Percentiles rank a stretch among this genome's conserved stretches.
These are phyloP conservation scores for Nicotiana sylvestris DNA, from an alignment of 257 asterid genomes.

Conservation along the genomic window DNA sequence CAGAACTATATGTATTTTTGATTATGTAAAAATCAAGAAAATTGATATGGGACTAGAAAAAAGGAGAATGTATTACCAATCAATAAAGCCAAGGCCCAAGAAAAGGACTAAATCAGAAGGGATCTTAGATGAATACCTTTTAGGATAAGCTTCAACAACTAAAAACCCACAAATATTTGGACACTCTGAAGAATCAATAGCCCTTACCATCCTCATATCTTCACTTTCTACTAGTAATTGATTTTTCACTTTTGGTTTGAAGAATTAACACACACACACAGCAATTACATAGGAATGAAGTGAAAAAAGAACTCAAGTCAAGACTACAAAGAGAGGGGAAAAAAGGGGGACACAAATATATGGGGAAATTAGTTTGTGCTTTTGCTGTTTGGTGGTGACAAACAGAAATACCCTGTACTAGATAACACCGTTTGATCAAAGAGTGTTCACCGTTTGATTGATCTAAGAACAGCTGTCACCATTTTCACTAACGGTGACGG, in stretches of 20 bases:
- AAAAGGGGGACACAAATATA: background rate
- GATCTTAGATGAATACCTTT: conserved; percentile 96
- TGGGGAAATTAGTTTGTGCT: background rate
- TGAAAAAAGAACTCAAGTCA: background rate
- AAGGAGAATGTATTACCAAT: conserved; percentile 53
- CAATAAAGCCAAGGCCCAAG: conserved; percentile 95
- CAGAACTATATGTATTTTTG: background rate
- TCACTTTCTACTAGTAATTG: background rate
- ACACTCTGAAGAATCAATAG: conserved; percentile 44
- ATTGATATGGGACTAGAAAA: background rate
- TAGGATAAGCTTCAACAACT: conserved; percentile 92
- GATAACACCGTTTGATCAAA: background rate
- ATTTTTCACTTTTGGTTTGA: no score
- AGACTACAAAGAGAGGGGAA: background rate
- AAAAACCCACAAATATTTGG: conserved; percentile 51
- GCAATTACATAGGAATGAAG: background rate
- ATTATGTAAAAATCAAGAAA: background rate
- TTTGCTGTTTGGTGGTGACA: background rate
- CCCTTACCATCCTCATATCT: conserved; percentile 51
- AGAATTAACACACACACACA: background rate
- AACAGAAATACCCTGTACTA: background rate
- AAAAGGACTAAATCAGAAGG: conserved; percentile 95
- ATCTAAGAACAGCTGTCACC: background rate
- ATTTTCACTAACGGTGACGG: background rate
- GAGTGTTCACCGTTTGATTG: background rate